A percentile compares a stretch with the other conserved stretches of the same genome.
phyloP scores from a whole-genome alignment of 2,329 filamentous ascomycete species.

The Lasiodiplodia sp. region DNA sequence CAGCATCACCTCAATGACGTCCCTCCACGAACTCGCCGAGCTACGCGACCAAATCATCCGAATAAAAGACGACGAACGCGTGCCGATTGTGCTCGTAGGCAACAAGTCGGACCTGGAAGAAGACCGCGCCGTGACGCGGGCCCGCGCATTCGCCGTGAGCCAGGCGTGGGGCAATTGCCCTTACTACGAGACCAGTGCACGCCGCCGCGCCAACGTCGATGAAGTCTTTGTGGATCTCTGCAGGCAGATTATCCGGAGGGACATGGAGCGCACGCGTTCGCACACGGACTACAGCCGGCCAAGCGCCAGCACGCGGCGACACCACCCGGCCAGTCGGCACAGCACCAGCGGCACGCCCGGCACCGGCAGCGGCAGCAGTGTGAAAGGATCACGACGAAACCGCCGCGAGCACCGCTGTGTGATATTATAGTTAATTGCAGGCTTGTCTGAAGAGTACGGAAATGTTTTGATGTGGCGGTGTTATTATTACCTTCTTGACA shows the following conservation, averaged over 20 bases:
- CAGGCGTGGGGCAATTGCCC: slow-evolving; percentile 86
- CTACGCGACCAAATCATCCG: slow-evolving; percentile 89
- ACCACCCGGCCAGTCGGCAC: slow-evolving; percentile 18
- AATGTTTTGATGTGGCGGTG: slow-evolving; percentile 19
- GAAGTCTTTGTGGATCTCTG: slow-evolving; percentile 88
- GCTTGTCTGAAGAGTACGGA: slow-evolving; percentile 10
- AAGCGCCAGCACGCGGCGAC: slow-evolving; percentile 18
- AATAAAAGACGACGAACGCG: slow-evolving; percentile 86
- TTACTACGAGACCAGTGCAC: slow-evolving; percentile 89
- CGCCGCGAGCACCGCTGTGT: slow-evolving; percentile 28
- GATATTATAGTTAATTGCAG: slow-evolving; percentile 15
- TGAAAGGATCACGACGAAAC: slow-evolving; percentile 15
- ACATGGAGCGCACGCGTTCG: slow-evolving; percentile 56
- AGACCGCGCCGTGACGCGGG: slow-evolving; percentile 78
- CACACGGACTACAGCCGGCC: slow-evolving; percentile 22
- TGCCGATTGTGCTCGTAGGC: slow-evolving; percentile 88
- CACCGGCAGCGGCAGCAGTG: slow-evolving; percentile 17
- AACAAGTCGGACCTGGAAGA: slow-evolving; percentile 93
- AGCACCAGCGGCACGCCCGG: slow-evolving; percentile 1
- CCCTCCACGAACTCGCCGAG: slow-evolving; percentile 80
- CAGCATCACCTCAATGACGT: slow-evolving; percentile 85
- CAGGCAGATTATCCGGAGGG: slow-evolving; percentile 80
- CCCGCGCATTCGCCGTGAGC: slow-evolving; percentile 83
- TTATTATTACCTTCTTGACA: slow-evolving; percentile 11
- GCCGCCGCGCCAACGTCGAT: slow-evolving; percentile 85